These are phyloP conservation scores for Acanthamoeba lenticulata DNA, from an alignment of 208 protist species.

Conservation along the genomic window DNA sequence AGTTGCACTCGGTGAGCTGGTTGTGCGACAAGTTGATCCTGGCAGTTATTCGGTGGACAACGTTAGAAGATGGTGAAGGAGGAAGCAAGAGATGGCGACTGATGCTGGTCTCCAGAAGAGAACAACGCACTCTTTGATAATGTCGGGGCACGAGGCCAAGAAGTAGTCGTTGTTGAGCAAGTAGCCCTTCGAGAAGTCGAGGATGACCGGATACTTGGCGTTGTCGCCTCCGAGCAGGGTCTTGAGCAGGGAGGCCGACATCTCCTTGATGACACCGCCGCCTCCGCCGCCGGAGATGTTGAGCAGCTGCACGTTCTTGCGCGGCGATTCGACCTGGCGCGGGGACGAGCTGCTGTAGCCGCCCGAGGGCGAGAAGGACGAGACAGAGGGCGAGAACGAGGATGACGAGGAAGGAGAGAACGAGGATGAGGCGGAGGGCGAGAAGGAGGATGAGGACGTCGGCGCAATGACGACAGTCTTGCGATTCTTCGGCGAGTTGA, in stretches of 20 bases:
- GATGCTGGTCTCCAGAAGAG: not conserved
- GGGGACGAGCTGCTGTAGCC: too few species aligned
- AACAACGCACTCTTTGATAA: constrained; percentile 5
- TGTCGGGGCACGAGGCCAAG: not conserved
- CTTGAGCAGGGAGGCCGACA: not conserved
- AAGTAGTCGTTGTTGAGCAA: not conserved
- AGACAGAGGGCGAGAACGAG: not conserved
- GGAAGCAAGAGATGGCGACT: not conserved
- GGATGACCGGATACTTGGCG: not conserved
- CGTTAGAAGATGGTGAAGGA: too few species aligned
- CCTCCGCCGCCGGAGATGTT: not conserved
- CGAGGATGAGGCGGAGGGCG: not conserved
- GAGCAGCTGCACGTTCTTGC: not conserved
- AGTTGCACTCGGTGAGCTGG: not conserved
- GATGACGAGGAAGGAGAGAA: not conserved
- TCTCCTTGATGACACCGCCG: not conserved
- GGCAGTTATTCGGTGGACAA: too few species aligned
- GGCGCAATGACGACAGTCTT: not conserved
- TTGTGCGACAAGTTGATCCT: constrained; percentile 31
- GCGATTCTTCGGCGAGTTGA: not conserved
- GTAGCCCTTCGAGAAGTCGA: constrained; percentile 25
- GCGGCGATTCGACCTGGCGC: not conserved
- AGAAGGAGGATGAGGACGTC: not conserved
- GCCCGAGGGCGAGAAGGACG: not conserved
- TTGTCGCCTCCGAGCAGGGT: not conserved